Evolutionary conservation across 768 basidiomycete species (phyloP).

Genomic region (Leccinum broughii): DNA sequence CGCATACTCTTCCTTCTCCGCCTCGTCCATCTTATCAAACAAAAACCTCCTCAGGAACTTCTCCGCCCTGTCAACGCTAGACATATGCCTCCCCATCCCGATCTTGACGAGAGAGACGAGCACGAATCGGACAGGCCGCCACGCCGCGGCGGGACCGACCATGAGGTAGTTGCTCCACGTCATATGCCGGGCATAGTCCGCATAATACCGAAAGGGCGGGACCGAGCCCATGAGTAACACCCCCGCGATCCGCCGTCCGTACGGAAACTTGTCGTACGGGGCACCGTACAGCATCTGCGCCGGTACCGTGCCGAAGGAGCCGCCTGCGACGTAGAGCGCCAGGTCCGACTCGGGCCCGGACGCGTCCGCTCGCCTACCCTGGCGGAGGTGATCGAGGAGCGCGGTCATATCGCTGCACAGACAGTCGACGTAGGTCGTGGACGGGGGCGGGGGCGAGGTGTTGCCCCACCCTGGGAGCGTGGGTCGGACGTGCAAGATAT

Average conservation of each 20-base stretch:
- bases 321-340: conserved; percentile 51
- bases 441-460: conserved; percentile 42
- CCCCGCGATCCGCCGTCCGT: conserved; percentile 45
- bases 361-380: not conserved
- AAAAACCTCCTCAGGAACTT: conserved; percentile 38
- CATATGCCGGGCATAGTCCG: conserved; percentile 46
- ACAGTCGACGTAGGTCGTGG: conserved; percentile 40
- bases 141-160: conserved; percentile 44
- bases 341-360: not conserved
- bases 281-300: conserved; percentile 60
- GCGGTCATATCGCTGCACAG: conserved; percentile 46
- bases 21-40: conserved; percentile 43
- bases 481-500: conserved; percentile 48
- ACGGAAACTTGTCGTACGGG: conserved; percentile 50
- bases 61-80: conserved; percentile 42
- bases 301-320: conserved; percentile 53
- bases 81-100: conserved; percentile 37
- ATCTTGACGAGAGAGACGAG: conserved; percentile 35
- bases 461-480: conserved; percentile 62
- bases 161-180: conserved; percentile 48
- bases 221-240: conserved; percentile 48
- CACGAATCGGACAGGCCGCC: conserved; percentile 41
- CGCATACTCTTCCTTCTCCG: conserved; percentile 33
- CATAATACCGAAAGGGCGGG: conserved; percentile 48
- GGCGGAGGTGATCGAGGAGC: conserved; percentile 45